Percentiles rank a stretch among this genome's conserved stretches.
phyloP scores from a whole-genome alignment of 352 stramenopile genomes.

The Globisporangium yorkense region DNA sequence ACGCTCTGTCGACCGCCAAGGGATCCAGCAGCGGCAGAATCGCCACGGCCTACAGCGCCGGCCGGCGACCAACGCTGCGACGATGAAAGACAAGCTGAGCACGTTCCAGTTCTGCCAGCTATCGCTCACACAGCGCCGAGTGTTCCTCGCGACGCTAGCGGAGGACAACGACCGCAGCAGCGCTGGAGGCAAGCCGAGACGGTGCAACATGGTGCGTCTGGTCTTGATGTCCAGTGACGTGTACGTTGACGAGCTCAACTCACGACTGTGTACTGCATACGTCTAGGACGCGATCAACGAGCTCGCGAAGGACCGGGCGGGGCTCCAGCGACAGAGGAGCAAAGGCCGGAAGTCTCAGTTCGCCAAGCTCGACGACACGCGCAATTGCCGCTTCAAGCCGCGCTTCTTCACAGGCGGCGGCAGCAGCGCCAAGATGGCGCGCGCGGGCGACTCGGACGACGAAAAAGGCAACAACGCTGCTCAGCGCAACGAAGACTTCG shows the following conservation, averaged over 20 bases:
- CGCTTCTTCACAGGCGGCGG: constrained; percentile 16
- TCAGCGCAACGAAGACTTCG: constrained; percentile 48
- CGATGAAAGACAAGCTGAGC: constrained; percentile 54
- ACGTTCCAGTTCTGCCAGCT: constrained; percentile 56
- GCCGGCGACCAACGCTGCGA: constrained; percentile 21
- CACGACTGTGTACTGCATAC: too few species aligned
- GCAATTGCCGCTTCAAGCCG: constrained; percentile 52
- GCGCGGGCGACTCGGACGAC: constrained; percentile 36
- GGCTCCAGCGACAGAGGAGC: constrained; percentile 20
- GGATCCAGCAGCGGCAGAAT: constrained; percentile 24
- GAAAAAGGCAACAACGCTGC: constrained; percentile 16
- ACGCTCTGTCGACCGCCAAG: constrained; percentile 26
- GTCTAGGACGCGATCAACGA: constrained; percentile 35
- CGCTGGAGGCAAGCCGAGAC: constrained; percentile 1
- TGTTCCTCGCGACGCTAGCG: constrained; percentile 53
- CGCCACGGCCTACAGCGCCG: constrained; percentile 17
- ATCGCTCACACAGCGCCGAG: constrained; percentile 46
- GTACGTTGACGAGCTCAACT: background rate
- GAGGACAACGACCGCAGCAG: constrained; percentile 12
- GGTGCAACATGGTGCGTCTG: constrained; percentile 27
- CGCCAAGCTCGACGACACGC: constrained; percentile 49
- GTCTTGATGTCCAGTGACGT: background rate
- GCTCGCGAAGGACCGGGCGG: constrained; percentile 39
- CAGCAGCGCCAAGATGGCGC: constrained; percentile 4
- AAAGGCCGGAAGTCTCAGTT: constrained; percentile 19